Evolutionary conservation across 2,329 filamentous ascomycete genomes (phyloP).

Genomic region (Massarina eburnea): DNA sequence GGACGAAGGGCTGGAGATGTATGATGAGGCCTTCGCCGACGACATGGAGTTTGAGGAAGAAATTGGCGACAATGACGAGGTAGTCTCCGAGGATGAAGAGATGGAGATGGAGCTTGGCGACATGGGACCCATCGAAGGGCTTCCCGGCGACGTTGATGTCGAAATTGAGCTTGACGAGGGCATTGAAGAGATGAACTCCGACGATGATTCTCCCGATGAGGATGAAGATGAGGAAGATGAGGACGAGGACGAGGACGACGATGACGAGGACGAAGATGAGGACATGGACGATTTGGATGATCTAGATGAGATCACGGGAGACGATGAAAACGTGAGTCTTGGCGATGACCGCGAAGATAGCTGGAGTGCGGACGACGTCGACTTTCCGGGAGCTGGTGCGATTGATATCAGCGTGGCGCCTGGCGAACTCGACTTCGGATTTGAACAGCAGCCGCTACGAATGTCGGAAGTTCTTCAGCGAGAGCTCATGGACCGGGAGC

Average conservation of each 20-base stretch:
- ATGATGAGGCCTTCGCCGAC: slow-evolving; percentile 83
- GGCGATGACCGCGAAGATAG: slow-evolving; percentile 42
- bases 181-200: slow-evolving; percentile 59
- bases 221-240: slow-evolving; percentile 60
- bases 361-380: slow-evolving; percentile 53
- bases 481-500: slow-evolving; percentile 59
- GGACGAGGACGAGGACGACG: slow-evolving; percentile 48
- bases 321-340: slow-evolving; percentile 51
- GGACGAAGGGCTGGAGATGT: slow-evolving; percentile 76
- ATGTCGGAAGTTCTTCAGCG: slow-evolving; percentile 46
- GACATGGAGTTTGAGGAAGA: slow-evolving; percentile 94
- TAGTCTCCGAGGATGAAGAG: slow-evolving; percentile 89
- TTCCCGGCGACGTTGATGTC: slow-evolving; percentile 69
- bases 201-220: slow-evolving; percentile 56
- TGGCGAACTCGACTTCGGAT: slow-evolving; percentile 34
- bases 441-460: slow-evolving; percentile 39
- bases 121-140: slow-evolving; percentile 71
- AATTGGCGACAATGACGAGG: slow-evolving; percentile 62
- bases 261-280: slow-evolving; percentile 52
- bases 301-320: slow-evolving; percentile 50
- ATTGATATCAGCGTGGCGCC: slow-evolving; percentile 57
- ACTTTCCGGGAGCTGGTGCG: slow-evolving; percentile 47
- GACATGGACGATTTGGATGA: slow-evolving; percentile 50
- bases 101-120: slow-evolving; percentile 82
- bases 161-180: slow-evolving; percentile 83